Evolutionary conservation across 1,284 basidiomycete genomes (phyloP).

Genomic region (Somion occarium): DNA sequence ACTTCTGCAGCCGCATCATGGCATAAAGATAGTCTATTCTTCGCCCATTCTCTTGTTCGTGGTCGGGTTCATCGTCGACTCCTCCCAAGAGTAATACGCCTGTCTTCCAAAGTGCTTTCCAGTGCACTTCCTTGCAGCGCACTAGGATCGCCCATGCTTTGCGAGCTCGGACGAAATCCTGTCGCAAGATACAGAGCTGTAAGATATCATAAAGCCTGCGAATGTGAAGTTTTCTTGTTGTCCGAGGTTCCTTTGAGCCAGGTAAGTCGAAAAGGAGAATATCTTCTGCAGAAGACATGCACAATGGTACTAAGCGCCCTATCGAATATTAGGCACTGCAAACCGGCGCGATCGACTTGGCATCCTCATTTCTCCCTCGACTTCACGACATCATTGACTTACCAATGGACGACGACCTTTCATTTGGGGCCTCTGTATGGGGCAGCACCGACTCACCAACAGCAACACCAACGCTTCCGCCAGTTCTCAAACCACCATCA

Average conservation of each 20-base stretch:
- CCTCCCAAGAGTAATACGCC: slow-evolving; percentile 53
- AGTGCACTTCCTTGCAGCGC: slow-evolving; percentile 80
- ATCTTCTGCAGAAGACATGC: slow-evolving; percentile 30
- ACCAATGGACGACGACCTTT: slow-evolving; percentile 64
- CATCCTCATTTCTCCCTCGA: not conserved
- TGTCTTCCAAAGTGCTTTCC: slow-evolving; percentile 72
- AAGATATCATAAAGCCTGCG: slow-evolving; percentile 71
- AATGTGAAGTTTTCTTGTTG: slow-evolving; percentile 63
- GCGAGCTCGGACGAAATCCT: slow-evolving; percentile 62
- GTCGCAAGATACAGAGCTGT: slow-evolving; percentile 66
- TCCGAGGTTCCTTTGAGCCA: slow-evolving; percentile 38
- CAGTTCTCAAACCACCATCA: slow-evolving; percentile 18
- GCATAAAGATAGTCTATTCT: slow-evolving; percentile 57
- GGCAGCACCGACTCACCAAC: slow-evolving; percentile 40
- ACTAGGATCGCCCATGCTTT: slow-evolving; percentile 78
- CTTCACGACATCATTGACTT: not conserved
- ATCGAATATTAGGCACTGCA: too few relatives aligned
- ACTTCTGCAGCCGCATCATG: slow-evolving; percentile 65
- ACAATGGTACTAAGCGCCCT: not conserved
- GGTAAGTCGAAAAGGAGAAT: slow-evolving; percentile 55
- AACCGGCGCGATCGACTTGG: too few relatives aligned
- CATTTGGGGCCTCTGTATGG: slow-evolving; percentile 72
- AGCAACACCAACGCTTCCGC: slow-evolving; percentile 22
- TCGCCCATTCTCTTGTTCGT: slow-evolving; percentile 25
- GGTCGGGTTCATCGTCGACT: slow-evolving; percentile 23